A percentile compares a stretch with the other conserved stretches of the same genome.
Conservation (phyloP, 306 rosid species). For the Oxytropis ochrocephala region DNA sequence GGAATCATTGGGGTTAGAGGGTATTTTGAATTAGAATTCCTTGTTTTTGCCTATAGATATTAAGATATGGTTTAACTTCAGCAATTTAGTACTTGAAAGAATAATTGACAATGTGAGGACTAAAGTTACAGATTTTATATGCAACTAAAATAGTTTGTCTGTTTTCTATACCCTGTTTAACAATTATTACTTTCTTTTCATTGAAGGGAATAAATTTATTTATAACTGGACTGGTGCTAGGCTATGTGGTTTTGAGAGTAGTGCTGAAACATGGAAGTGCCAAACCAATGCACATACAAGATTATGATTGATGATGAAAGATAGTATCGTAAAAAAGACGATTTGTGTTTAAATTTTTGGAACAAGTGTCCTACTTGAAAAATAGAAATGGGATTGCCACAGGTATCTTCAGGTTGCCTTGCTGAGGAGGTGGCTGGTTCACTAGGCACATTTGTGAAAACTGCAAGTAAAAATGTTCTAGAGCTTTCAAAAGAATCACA, state of each 20-base stretch:
- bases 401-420: conserved; percentile 43
- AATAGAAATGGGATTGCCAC: conserved; percentile 62
- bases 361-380: conserved; percentile 3
- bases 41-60: conserved; percentile 1
- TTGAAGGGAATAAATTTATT: neutral
- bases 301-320: neutral
- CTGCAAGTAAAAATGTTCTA: conserved; percentile 23
- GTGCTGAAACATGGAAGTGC: conserved; percentile 7
- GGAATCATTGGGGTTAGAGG: neutral
- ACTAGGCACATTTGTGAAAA: conserved; percentile 43
- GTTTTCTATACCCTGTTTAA: neutral
- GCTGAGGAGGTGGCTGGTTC: conserved; percentile 63
- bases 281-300: neutral
- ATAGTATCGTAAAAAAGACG: neutral
- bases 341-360: conserved; percentile 11
- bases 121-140: neutral
- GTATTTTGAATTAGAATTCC: neutral
- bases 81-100: neutral
- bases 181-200: conserved; percentile 3
- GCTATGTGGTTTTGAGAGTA: conserved; percentile 7
- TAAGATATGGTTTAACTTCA: neutral
- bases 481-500: conserved; percentile 43
- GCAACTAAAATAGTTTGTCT: neutral
- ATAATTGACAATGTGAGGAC: neutral
- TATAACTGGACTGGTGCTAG: neutral